Evolutionary conservation across 2,329 filamentous ascomycete species (phyloP), one percentile per base, ranked within the genome.

Genomic region (Incumbomyces lentus): DNA sequence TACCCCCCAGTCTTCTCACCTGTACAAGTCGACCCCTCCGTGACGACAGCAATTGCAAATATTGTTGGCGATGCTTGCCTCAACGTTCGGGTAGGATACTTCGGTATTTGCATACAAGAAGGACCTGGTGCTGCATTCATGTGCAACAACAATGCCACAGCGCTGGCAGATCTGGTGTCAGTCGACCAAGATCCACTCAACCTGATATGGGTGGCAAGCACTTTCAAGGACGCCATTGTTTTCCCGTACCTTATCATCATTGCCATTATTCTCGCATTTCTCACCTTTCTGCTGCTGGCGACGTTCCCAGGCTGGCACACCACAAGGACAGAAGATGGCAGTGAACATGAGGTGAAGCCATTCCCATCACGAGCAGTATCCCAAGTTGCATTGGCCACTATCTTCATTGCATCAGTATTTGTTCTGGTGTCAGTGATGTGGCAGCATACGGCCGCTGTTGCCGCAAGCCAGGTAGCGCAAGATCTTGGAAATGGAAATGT

Each of bases 291-390:
- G 52, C 79, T 98, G 35, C 82, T 98, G 45, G 90, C 89, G 46
- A 96, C 92, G 30, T 98, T 96, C 69, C 92, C 92, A 1, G 89
- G 89, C 53, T 98, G 92, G 87, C 89, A 96, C 67, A 87, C 95
- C 66, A 87, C 94, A 67, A 77, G 82, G 54, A 85, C 92, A 65
- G 80, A 76, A 32, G 74, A 78, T 44, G 89, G 88, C 44, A 87
- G 82, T 40, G 88, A 94, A 59, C 81, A 86, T 59, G 87, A 95
- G 67, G 83, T 95, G 62, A 94, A 93, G 68, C 87, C 87, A 6
- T 95, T 98, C 67, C 92, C 92, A 10, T 92, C 86, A 31, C 79
- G 90, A 35, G 82, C 89, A 10, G 90, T 96, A 46, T 94, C 86
- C 11, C 92, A 98, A 68, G 79, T 94, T 52, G 87, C 90, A 10